Base-by-base conservation (phyloP, 768 basidiomycete species). In the Russula sp. region DNA sequence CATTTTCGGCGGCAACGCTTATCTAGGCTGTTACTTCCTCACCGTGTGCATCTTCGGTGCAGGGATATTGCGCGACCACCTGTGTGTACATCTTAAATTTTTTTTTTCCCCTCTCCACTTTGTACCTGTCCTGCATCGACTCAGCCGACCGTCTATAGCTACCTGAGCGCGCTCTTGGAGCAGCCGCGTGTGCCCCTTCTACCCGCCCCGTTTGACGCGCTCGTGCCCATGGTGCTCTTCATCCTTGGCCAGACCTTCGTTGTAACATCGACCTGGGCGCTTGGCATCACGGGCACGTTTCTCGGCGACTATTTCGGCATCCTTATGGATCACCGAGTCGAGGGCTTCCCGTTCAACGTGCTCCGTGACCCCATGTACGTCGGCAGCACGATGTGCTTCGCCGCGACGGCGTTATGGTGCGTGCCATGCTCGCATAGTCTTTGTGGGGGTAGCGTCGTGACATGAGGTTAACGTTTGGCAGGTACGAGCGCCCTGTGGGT, bases 341-440 rank as follows among this genome's bases (percentile, higher is more conserved):
- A 94, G 70, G 88, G 90, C 22, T 99, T 99, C 79, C 96, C 96
- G 0, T 99, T 98, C 81, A 96, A 96, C 72, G 82, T 97, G 52
- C 79, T 95, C 47, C 80, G 84, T 20, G 88, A 97, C 73, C 96
- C 96, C 0, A 99, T 99, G 96, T 98, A 99, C 71, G 89, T 94
- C 51, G 96, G 96, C 8, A 93, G 89, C 71, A 94, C 94, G 6
- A 77, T 99, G 77, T 91, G 87, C 72, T 98, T 98, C 76, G 75
- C 84, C 42, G 95, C 86, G 22, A 86, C 84, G 1, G 89, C 96
- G 0, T 78, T 99, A 39, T 96, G 93, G 94, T 94, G 63, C 69
- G 87, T 73, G 20, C 6, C 27, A 27, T 57, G 55, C 44, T 63
- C 22, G 11, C 37, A 3, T 40, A 32, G 22, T 56, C 44, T 32